These are phyloP conservation scores for Entophlyctis helioformis DNA, from an alignment of 192 early-diverging fungal species.

Conservation along the genomic window DNA sequence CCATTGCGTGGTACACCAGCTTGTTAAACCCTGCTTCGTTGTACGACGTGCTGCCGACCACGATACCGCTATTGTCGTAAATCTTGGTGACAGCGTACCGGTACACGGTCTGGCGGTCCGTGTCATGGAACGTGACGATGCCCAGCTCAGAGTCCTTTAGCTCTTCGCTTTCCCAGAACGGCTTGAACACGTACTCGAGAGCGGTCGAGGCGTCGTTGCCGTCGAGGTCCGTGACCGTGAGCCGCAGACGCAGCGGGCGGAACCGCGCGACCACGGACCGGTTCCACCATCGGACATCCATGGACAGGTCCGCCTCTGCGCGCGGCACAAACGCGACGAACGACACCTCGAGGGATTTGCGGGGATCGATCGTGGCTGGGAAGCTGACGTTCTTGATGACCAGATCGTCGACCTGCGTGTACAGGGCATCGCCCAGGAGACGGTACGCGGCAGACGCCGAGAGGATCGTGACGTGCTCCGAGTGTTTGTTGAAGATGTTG, in stretches of 20 bases:
- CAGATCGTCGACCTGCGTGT: slow-evolving; percentile 12
- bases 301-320: slow-evolving; percentile 6
- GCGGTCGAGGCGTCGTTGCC: slow-evolving; percentile 19
- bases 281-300: slow-evolving; percentile 23
- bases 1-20: slow-evolving; percentile 24
- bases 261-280: slow-evolving; percentile 28
- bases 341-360: slow-evolving; percentile 14
- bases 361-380: slow-evolving; percentile 17
- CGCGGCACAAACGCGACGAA: slow-evolving; percentile 25
- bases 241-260: slow-evolving; percentile 25
- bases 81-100: too few species aligned
- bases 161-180: slow-evolving; percentile 8
- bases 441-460: slow-evolving; percentile 28
- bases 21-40: slow-evolving; percentile 17
- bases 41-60: slow-evolving; percentile 7
- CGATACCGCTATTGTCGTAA: slow-evolving; percentile 8
- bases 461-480: slow-evolving; percentile 12
- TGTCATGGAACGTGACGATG: slow-evolving; percentile 26
- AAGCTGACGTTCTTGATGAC: slow-evolving; percentile 15
- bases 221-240: slow-evolving; percentile 26
- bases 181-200: slow-evolving; percentile 28
- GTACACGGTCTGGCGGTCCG: slow-evolving; percentile 2
- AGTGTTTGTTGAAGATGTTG: slow-evolving; percentile 24
- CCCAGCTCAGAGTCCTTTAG: slow-evolving; percentile 17
- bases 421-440: slow-evolving; percentile 26